These are phyloP conservation scores for Leptomonas pyrrhocoris DNA, from an alignment of 208 protist genomes.

Conservation along the genomic window DNA sequence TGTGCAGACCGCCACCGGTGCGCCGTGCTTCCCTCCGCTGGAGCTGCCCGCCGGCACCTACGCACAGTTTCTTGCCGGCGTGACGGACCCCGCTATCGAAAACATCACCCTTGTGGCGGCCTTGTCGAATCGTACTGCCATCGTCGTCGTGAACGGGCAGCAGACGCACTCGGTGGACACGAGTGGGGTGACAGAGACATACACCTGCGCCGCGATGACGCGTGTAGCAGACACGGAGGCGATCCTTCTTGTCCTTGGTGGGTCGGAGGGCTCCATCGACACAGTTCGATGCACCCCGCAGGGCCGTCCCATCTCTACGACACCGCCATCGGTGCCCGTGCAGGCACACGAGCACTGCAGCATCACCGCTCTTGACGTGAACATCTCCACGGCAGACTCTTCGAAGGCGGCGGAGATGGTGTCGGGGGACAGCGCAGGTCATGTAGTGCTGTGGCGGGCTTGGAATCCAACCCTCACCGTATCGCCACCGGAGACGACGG, in stretches of 20 bases:
- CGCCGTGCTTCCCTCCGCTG: slow-evolving; percentile 29
- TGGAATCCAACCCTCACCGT: slow-evolving; percentile 19
- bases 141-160: slow-evolving; percentile 26
- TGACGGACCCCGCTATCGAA: slow-evolving; percentile 14
- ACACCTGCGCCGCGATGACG: slow-evolving; percentile 8
- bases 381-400: slow-evolving; percentile 9
- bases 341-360: slow-evolving; percentile 41
- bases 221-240: background rate
- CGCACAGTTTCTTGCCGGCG: slow-evolving; percentile 5
- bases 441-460: slow-evolving; percentile 49
- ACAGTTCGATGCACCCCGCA: slow-evolving; percentile 6
- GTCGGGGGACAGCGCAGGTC: slow-evolving; percentile 49
- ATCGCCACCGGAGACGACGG: slow-evolving; percentile 26
- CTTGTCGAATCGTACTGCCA: background rate
- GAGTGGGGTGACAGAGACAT: background rate
- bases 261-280: slow-evolving; percentile 10
- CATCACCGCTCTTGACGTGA: slow-evolving; percentile 49
- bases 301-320: background rate
- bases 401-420: slow-evolving; percentile 19
- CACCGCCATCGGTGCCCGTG: background rate
- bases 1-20: slow-evolving; percentile 29
- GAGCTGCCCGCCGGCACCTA: background rate
- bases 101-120: slow-evolving; percentile 24
- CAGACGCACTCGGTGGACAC: slow-evolving; percentile 10
- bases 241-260: slow-evolving; percentile 20